These are phyloP conservation scores for Chrysophaeum taylorii DNA, from an alignment of 352 stramenopile species.

Conservation along the genomic window DNA sequence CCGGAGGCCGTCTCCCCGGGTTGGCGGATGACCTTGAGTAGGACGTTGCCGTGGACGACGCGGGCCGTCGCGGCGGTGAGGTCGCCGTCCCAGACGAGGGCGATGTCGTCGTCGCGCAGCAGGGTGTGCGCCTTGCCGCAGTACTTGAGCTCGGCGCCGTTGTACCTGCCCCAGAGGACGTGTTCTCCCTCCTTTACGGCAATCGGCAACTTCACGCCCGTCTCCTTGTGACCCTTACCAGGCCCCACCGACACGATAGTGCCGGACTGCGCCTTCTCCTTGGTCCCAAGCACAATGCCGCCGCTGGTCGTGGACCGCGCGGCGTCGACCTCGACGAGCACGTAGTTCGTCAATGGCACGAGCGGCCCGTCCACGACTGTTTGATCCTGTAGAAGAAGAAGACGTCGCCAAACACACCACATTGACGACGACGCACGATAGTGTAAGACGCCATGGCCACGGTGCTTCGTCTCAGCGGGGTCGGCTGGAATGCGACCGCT, in stretches of 20 bases:
- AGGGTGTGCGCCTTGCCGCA: conserved; percentile 50
- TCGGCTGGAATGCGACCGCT: too few relatives aligned
- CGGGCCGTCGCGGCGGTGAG: conserved; percentile 46
- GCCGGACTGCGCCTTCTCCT: conserved; percentile 21
- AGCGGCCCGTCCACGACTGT: conserved; percentile 43
- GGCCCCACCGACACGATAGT: conserved; percentile 48
- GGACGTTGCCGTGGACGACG: conserved; percentile 49
- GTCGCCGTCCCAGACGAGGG: conserved; percentile 54
- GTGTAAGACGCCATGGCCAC: too few relatives aligned
- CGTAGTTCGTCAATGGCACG: conserved; percentile 54
- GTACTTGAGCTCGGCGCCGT: conserved; percentile 58
- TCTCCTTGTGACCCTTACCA: conserved; percentile 50
- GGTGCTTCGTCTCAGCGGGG: too few relatives aligned
- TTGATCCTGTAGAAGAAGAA: too few relatives aligned
- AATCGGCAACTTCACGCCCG: conserved; percentile 48
- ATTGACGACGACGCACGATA: too few relatives aligned
- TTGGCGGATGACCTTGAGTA: conserved; percentile 48
- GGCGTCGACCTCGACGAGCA: conserved; percentile 47
- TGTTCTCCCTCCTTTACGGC: conserved; percentile 41
- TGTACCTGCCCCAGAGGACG: conserved; percentile 46
- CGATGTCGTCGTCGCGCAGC: conserved; percentile 56
- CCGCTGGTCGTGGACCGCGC: not conserved
- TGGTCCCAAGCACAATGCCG: not conserved
- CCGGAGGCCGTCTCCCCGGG: conserved; percentile 37
- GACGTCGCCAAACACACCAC: too few relatives aligned